Conservation (phyloP, 345 rosid species). For the Hevea brasiliensis region DNA sequence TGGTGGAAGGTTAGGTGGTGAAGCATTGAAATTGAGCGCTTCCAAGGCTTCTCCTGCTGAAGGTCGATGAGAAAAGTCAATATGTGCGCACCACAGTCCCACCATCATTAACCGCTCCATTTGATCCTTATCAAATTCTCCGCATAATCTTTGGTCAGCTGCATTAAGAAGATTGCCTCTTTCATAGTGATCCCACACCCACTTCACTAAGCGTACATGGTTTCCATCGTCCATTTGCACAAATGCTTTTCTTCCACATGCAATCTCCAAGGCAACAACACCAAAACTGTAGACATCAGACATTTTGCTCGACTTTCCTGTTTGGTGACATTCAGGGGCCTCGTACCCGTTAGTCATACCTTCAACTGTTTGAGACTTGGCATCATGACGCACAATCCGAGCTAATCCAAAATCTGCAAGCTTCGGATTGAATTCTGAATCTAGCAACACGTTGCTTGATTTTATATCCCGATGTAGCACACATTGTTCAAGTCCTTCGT, state of each 20-base stretch:
- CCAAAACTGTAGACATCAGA: too few species aligned
- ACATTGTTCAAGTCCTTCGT: not conserved
- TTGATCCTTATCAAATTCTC: not conserved
- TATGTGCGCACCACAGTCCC: not conserved
- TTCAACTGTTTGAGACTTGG: too few species aligned
- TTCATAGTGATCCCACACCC: too few species aligned
- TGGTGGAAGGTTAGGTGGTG: not conserved
- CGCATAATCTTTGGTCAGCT: not conserved
- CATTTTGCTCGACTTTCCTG: too few species aligned
- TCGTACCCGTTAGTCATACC: too few species aligned
- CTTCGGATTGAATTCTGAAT: not conserved
- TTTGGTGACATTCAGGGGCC: too few species aligned
- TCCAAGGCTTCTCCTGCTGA: not conserved
- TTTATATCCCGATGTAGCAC: constrained; percentile 23
- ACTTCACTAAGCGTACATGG: too few species aligned
- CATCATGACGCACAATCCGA: too few species aligned
- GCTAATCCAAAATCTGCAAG: constrained; percentile 20
- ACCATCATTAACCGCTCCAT: not conserved
- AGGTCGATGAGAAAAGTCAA: too few species aligned
- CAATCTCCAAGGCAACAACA: too few species aligned
- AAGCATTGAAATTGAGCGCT: not conserved
- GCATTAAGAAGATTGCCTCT: constrained; percentile 18
- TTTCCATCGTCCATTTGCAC: too few species aligned
- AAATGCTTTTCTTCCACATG: too few species aligned
- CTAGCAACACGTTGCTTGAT: not conserved